A percentile compares a stretch with the other conserved stretches of the same genome.
Conservation (phyloP, 2,329 filamentous ascomycete genomes). For the Exophiala sp. region DNA sequence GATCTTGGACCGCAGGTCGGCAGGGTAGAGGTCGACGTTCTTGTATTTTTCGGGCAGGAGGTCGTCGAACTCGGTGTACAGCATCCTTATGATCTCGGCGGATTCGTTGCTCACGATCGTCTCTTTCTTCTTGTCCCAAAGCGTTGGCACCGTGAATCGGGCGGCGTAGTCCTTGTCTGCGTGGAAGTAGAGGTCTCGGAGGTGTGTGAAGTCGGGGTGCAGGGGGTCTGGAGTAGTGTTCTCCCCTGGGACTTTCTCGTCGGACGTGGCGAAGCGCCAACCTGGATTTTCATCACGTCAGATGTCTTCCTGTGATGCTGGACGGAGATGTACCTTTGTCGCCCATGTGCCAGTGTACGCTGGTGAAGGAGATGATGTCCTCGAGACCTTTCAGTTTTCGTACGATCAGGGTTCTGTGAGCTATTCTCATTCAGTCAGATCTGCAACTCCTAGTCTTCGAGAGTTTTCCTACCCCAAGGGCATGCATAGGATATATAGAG, state of each 20-base stretch:
- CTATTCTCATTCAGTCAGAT: conserved; percentile 39
- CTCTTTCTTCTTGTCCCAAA: conserved; percentile 67
- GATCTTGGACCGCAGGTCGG: conserved; percentile 62
- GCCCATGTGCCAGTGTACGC: conserved; percentile 89
- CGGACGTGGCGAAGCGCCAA: conserved; percentile 75
- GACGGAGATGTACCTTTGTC: conserved; percentile 52
- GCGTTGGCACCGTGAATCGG: conserved; percentile 81
- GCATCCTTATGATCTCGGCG: conserved; percentile 87
- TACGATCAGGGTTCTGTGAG: conserved; percentile 81
- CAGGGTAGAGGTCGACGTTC: conserved; percentile 64
- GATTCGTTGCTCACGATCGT: conserved; percentile 87
- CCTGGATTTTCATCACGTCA: conserved; percentile 44
- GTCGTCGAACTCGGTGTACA: conserved; percentile 76
- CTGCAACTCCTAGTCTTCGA: not conserved
- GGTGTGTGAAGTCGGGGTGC: conserved; percentile 65
- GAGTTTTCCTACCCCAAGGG: conserved; percentile 64
- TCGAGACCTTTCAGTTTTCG: conserved; percentile 89
- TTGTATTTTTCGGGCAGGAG: conserved; percentile 57
- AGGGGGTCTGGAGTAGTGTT: conserved; percentile 54
- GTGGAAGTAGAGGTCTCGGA: conserved; percentile 77
- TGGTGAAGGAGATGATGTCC: conserved; percentile 71
- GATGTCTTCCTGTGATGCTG: not conserved
- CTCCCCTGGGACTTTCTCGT: conserved; percentile 57
- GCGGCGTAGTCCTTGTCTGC: conserved; percentile 68
- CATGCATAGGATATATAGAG: conserved; percentile 93